A percentile compares a stretch with the other conserved stretches of the same genome.
Conservation (phyloP, 108 stramenopile genomes). For the Mayamaea pseudoterrestris region DNA sequence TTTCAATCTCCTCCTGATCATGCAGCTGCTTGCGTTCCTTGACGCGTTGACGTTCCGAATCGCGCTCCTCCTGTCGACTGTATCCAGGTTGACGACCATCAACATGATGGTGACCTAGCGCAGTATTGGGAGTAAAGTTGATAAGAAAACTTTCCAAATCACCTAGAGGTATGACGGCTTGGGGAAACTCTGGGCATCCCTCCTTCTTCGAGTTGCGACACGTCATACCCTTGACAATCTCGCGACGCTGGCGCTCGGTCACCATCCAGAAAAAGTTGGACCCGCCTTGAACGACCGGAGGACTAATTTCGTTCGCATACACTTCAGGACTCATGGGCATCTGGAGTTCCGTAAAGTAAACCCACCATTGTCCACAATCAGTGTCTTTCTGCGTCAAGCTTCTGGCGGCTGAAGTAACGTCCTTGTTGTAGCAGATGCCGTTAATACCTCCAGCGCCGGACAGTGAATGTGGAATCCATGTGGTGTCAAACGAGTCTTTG, state of each 20-base stretch:
- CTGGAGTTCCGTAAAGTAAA: constrained; percentile 77
- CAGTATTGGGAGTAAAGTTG: constrained; percentile 82
- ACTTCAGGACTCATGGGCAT: constrained; percentile 76
- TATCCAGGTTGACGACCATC: constrained; percentile 69
- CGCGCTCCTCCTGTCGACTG: constrained; percentile 51
- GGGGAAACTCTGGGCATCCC: constrained; percentile 48
- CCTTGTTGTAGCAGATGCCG: constrained; percentile 32
- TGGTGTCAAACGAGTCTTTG: constrained; percentile 76
- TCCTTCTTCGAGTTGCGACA: constrained; percentile 23
- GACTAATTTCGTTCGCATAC: constrained; percentile 70
- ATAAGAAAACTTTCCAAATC: constrained; percentile 73
- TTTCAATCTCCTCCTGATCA: constrained; percentile 80
- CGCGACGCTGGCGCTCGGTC: constrained; percentile 68
- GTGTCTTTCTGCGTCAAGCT: constrained; percentile 11
- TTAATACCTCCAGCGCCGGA: constrained; percentile 63
- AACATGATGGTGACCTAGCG: constrained; percentile 73
- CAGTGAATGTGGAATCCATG: constrained; percentile 72
- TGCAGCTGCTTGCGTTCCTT: constrained; percentile 77
- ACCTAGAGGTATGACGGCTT: constrained; percentile 76
- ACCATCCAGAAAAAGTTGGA: constrained; percentile 80
- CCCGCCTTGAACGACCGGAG: constrained; percentile 68
- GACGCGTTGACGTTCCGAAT: constrained; percentile 54
- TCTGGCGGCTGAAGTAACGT: constrained; percentile 5
- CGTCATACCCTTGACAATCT: constrained; percentile 53
- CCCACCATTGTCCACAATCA: constrained; percentile 84